Conservation (phyloP, 2,329 filamentous ascomycete genomes). For the Penicillium sp. region DNA sequence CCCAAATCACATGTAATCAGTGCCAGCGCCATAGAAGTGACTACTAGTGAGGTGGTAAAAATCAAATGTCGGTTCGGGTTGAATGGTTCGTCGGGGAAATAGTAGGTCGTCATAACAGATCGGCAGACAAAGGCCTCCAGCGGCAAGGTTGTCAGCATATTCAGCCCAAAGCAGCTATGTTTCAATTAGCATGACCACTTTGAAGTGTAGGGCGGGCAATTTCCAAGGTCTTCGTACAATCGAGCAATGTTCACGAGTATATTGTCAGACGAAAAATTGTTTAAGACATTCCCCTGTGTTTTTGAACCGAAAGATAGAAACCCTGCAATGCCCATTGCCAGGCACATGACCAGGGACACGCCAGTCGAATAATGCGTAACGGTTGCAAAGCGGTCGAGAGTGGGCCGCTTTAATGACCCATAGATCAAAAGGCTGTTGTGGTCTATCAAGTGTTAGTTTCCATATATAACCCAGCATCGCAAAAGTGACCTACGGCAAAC, state of each 20-base stretch:
- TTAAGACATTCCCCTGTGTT: conserved; percentile 93
- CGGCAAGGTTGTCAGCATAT: conserved; percentile 97
- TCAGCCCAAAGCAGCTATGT: conserved; percentile 81
- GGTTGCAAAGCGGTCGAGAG: conserved; percentile 88
- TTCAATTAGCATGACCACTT: conserved; percentile 22
- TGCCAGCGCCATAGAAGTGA: conserved; percentile 74
- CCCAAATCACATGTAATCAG: conserved; percentile 92
- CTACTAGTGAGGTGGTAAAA: conserved; percentile 82
- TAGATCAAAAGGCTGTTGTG: conserved; percentile 98
- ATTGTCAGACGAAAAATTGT: conserved; percentile 93
- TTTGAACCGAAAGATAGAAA: conserved; percentile 92
- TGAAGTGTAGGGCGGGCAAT: neutral
- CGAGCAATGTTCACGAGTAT: conserved; percentile 92
- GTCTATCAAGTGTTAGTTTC: conserved; percentile 52
- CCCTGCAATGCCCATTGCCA: conserved; percentile 83
- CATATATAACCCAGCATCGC: neutral
- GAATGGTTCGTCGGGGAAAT: conserved; percentile 73
- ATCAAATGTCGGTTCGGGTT: conserved; percentile 83
- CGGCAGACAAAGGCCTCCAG: conserved; percentile 97
- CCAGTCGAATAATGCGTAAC: conserved; percentile 94
- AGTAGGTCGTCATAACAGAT: conserved; percentile 93
- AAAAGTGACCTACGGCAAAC: conserved; percentile 61
- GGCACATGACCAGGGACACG: conserved; percentile 88
- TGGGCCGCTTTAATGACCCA: conserved; percentile 89
- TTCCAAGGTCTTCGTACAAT: conserved; percentile 59